Base-by-base conservation (phyloP, 139 green algal species). In the Coelastrella sp. region DNA sequence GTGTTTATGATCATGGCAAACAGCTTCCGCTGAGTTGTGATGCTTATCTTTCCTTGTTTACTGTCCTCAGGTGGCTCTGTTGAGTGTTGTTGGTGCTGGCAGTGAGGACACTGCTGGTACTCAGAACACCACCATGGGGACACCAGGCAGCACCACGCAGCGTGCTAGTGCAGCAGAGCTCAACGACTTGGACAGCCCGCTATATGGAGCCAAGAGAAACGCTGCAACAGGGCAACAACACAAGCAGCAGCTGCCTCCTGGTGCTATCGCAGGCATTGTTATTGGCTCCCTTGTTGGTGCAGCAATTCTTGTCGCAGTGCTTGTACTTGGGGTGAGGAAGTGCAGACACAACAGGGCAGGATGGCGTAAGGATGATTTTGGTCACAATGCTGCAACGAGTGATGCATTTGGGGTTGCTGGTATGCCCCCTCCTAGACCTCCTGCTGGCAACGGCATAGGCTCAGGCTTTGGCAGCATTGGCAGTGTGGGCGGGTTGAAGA, bases 191-290 rank as follows among this genome's bases (percentile, higher is more conserved):
- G 38, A 59, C 67, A 53, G 23, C 67, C 34, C 67, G 34, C 9
- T 23, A 17, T 53, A 80, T 30, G 6, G 30, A 13, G 1, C 17
- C 34, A 48, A 35, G 27, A 67, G 30, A 9, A 30, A 34, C 27
- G 34, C 53, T 67, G 48, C 15, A 27, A 3, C 23, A 57, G 45
- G 5, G 37, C 68, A 37, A 40, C 71, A 79, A 17, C 72, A 66
- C 53, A 64, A 21, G 17, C 7, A 3, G 53, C 4, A 64, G 6
- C 72, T 80, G 30, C 17, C 72, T 13, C 45, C 72, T 15, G 72
- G 72, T 2, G 72, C 45, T 30, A 80, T 80, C 30, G 72, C 72
- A 15, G 72, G 72, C 72, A 80, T 80, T 50, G 72, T 80, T 5
- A 80, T 80, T 35, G 72, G 72, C 45, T 27, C 43, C 25, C 30